Base-by-base conservation (phyloP, 257 asterid species). In the Leptodermis oblonga region DNA sequence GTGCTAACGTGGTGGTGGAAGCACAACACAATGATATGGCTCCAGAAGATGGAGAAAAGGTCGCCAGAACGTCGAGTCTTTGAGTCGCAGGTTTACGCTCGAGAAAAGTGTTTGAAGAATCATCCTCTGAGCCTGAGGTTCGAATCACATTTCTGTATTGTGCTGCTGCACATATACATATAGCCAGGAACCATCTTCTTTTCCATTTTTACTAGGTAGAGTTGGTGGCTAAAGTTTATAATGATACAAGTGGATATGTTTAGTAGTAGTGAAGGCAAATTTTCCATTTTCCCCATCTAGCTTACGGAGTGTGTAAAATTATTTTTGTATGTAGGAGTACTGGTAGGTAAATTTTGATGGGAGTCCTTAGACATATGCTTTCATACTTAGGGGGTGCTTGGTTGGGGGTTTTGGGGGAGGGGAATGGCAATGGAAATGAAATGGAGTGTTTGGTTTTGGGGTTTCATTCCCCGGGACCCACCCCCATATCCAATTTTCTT, bases 1-100 rank as follows among this genome's bases (percentile, higher is more conserved):
- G 89, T 69, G 84, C 70, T 11, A 65, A 67, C 62, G 23, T 67
- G 31, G 87, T 67, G 31, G 87, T 77, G 46, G 88, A 79, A 68
- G 73, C 74, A 48, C 80, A 51, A 72, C 63, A 62, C 36, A 39
- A 65, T 36, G n/a, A n/a, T n/a, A 52, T 25, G 54, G 31, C 78
- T 23, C 71, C 78, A 23, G 79, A 68, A 51, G 81, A 72, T 37
- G 85, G 74, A 65, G 87, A 81, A 51, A 69, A 73, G 71, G 48
- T 77, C 53, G 77, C 51, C 31, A 69, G 74, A 68, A 23, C 70
- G 7, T 69, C 74, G 18, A 37, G 62, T 46, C 59, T 46, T 22
- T 56, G 65, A 62, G 65, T 68, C 65, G 58, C 30, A 46, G 45
- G 22, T 49, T 25, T n/a, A 37, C 48, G n/a, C 39, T 48, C 4